Evolutionary conservation across 345 rosid species (phyloP), one percentile per base, ranked within the genome.

Genomic region (Raphanus sativus): DNA sequence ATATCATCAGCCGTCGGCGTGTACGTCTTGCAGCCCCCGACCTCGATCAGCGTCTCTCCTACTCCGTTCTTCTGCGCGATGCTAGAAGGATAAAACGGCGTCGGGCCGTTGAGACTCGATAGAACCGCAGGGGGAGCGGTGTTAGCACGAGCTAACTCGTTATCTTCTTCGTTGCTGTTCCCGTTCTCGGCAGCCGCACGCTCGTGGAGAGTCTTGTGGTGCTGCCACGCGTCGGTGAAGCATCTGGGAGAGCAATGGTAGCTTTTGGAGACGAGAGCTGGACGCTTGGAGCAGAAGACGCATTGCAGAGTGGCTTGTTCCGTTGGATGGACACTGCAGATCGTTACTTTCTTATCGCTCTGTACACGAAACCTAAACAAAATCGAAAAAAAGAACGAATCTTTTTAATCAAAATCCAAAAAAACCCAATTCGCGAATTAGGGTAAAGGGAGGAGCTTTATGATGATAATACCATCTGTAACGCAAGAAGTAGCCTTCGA

Each of bases 161-260:
- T n/a, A 48, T 48, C 54, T 28, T 95, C 99, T 40, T 95, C 97
- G 61, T 85, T 21, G 21, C 21, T 34, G 60, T 86, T 92, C 33
- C 90, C 98, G 73, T 88, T 91, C 77, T 93, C 98, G 11, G 82
- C 94, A 60, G 90, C 90, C 65, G 99, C 98, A 70, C 98, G 94
- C 70, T 96, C 98, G 78, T 96, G 99, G 62, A 96, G 80, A 70
- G 84, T 90, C 62, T 92, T 93, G 75, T 96, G 99, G 83, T 93
- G 98, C 85, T 93, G 96, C 99, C 99, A 96, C 48, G 99, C 93
- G 83, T 96, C 98, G 0, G 91, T 85, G 81, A 93, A 96, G 81
- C 99, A 96, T 84, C 88, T 91, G 0, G 98, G 87, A 5, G 97
- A 84, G 74, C 99, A 96, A 71, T 96, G 99, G 74, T 96, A 96